Evolutionary conservation across 768 basidiomycete species (phyloP), one percentile per base, ranked within the genome.

Genomic region (Clitopilus hobsonii): DNA sequence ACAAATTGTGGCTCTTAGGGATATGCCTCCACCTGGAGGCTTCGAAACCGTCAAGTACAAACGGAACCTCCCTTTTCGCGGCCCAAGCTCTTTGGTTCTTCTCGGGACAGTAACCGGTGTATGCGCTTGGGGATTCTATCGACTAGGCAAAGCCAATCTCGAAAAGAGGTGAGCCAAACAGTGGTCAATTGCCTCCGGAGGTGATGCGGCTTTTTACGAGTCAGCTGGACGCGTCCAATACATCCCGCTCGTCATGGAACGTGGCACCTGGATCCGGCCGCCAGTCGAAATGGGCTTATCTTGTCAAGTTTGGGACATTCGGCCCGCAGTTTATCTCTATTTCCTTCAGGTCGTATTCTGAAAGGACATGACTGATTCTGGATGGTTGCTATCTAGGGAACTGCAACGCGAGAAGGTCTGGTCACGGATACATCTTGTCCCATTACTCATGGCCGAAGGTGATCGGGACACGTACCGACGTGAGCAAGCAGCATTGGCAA

Each of bases 41-140:
- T 99, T 96, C 73, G 94, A 91, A 67, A 74, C 88, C 25, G 74
- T 99, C 74, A 88, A 88, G 71, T 99, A 98, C 82, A 95, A 94
- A 72, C 89, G 96, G 61, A 96, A 95, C 72, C 83, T 98, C 48
- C 94, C 96, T 47, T 76, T 92, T 67, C 84, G 89, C 56, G 92
- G 92, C 2, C 93, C 92, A 52, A 84, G 91, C 28, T 94, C 92
- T 22, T 76, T 87, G 54, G 87, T 81, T 60, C 85, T 98, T 64
- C 89, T 98, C 59, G 88, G 84, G 52, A 89, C 85, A n/a, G 89
- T 95, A 61, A 83, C 85, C 59, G 87, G 83, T 57, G 76, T 98
- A 60, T 96, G 91, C 71, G 85, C 81, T 18, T 94, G 85, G 72
- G 96, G 96, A 14, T 94, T 97, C 75, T 98, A 92, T 76, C 84